Conservation (phyloP, 768 basidiomycete genomes). For the Rossbeevera mucosa region DNA sequence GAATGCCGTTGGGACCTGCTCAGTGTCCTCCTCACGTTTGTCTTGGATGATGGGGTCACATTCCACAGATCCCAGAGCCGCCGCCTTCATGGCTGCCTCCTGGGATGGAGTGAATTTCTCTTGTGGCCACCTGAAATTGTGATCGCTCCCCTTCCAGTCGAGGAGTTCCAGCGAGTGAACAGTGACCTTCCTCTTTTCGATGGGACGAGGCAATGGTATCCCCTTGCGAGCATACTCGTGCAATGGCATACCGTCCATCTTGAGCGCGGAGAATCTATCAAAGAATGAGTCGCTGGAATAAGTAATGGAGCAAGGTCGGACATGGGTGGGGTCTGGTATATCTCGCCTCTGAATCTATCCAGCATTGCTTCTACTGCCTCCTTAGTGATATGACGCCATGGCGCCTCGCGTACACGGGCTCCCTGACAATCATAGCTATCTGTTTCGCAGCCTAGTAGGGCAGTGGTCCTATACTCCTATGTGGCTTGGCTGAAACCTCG, state of each 20-base stretch:
- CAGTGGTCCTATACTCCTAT: slow-evolving; percentile 90
- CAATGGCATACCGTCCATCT: slow-evolving; percentile 95
- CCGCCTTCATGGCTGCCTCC: slow-evolving; percentile 60
- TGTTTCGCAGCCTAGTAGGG: slow-evolving; percentile 89
- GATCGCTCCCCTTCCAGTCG: slow-evolving; percentile 74
- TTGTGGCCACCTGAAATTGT: slow-evolving; percentile 72
- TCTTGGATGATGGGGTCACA: slow-evolving; percentile 34
- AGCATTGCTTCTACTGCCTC: slow-evolving; percentile 69
- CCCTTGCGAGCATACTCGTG: slow-evolving; percentile 94
- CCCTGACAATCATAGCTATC: slow-evolving; percentile 94
- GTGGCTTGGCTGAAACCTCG: slow-evolving; percentile 14
- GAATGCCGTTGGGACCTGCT: slow-evolving; percentile 65
- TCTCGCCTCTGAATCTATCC: slow-evolving; percentile 76
- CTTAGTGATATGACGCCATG: slow-evolving; percentile 80
- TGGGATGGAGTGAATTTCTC: slow-evolving; percentile 65
- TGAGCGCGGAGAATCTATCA: slow-evolving; percentile 89
- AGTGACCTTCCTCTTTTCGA: slow-evolving; percentile 78
- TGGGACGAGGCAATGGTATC: slow-evolving; percentile 90
- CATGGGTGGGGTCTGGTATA: slow-evolving; percentile 91
- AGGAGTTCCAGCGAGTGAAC: slow-evolving; percentile 77
- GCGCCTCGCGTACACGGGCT: slow-evolving; percentile 65
- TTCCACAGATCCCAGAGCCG: slow-evolving; percentile 56
- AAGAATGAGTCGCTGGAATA: slow-evolving; percentile 5
- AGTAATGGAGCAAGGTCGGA: slow-evolving; percentile 31
- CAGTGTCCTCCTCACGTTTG: slow-evolving; percentile 29